Percentiles rank a stretch among this genome's conserved stretches.
Conservation (phyloP, 2,329 filamentous ascomycete genomes). For the Sporothrix phasma region DNA sequence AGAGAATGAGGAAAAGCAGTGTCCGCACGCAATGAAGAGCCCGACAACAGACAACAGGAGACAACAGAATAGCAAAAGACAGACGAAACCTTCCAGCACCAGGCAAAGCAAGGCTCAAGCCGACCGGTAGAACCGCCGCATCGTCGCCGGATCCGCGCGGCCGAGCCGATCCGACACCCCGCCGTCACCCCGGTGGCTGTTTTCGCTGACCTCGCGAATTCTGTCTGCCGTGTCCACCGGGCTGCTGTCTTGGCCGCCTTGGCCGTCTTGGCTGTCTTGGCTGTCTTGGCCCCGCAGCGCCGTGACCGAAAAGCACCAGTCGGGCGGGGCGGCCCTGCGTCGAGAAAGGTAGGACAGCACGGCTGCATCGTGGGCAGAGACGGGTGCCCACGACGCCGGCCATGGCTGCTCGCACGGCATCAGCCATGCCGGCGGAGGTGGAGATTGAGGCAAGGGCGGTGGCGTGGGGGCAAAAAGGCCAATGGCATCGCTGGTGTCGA, state of each 20-base stretch:
- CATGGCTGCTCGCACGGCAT: neutral
- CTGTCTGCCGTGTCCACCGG: neutral
- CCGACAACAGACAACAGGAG: neutral
- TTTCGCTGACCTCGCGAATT: neutral
- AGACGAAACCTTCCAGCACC: neutral
- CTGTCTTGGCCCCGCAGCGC: neutral
- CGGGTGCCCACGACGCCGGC: neutral
- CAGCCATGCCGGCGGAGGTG: neutral
- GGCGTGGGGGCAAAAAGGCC: neutral
- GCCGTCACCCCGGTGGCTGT: neutral
- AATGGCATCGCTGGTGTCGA: neutral
- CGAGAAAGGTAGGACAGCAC: neutral
- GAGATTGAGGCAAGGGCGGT: neutral
- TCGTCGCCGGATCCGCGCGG: neutral
- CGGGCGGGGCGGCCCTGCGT: neutral
- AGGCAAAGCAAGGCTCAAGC: neutral
- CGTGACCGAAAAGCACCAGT: neutral
- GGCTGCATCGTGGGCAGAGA: neutral
- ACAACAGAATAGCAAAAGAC: neutral
- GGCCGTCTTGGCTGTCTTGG: too few relatives aligned
- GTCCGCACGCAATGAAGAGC: too few relatives aligned
- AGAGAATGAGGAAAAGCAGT: neutral
- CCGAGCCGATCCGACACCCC: neutral
- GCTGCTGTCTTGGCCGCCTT: neutral
- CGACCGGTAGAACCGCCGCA: neutral